Conservation (phyloP, 2,329 filamentous ascomycete genomes). For the Alternaria burnsii region DNA sequence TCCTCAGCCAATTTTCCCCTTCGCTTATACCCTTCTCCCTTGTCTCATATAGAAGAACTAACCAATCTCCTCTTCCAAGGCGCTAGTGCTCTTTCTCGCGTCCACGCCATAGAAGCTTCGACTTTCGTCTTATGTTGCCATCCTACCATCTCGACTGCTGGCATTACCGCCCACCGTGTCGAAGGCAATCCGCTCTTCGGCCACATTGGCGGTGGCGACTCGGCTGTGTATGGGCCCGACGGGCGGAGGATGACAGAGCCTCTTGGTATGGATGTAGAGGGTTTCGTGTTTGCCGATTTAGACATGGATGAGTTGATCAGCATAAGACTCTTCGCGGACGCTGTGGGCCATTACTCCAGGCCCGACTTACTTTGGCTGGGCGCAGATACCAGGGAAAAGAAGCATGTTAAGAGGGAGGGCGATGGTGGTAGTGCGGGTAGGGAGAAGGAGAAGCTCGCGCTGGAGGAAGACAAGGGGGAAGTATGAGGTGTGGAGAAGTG, state of each 20-base stretch:
- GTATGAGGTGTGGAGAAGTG: neutral
- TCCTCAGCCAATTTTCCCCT: too few species aligned
- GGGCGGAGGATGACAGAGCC: slow-evolving; percentile 39
- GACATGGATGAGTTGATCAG: neutral
- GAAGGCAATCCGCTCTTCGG: slow-evolving; percentile 53
- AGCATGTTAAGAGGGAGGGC: slow-evolving; percentile 28
- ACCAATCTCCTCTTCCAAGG: neutral
- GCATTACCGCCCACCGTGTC: slow-evolving; percentile 56
- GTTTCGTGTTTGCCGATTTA: neutral
- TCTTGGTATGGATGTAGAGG: neutral
- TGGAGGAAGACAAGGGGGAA: neutral
- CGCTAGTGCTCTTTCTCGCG: neutral
- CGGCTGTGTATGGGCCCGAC: slow-evolving; percentile 62
- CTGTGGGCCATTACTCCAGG: slow-evolving; percentile 60
- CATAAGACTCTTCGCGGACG: slow-evolving; percentile 53
- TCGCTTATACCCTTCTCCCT: neutral
- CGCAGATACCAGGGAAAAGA: slow-evolving; percentile 48
- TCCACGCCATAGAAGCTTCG: slow-evolving; percentile 42
- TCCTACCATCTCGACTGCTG: slow-evolving; percentile 56
- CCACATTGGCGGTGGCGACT: slow-evolving; percentile 57
- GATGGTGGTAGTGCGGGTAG: neutral
- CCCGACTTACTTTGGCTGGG: slow-evolving; percentile 63
- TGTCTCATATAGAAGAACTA: neutral
- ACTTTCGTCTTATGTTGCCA: slow-evolving; percentile 65
- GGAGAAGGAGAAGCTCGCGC: neutral